Percentiles rank a stretch among this genome's conserved stretches.
Evolutionary conservation across 352 stramenopile species (phyloP).

Genomic region (Phytopythium aichiense): DNA sequence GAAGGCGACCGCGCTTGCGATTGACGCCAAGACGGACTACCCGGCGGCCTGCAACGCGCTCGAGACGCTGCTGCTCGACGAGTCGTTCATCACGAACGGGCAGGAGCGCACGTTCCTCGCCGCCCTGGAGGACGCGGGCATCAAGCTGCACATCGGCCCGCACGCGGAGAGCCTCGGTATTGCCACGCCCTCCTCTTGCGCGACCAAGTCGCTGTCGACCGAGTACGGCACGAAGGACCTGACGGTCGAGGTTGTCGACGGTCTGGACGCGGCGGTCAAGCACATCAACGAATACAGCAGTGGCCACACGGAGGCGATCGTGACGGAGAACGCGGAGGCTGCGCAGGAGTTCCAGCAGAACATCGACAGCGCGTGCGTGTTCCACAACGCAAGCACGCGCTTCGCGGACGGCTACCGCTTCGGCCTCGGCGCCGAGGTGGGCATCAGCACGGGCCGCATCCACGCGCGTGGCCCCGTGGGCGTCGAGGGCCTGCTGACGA

Average conservation of each 20-base stretch:
- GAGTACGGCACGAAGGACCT: conserved; percentile 95
- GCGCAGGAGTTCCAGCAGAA: conserved; percentile 73
- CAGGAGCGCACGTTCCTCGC: conserved; percentile 76
- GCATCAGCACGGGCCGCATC: conserved; percentile 96
- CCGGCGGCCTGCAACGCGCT: conserved; percentile 97
- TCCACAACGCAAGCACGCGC: conserved; percentile 97
- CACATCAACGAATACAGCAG: conserved; percentile 96
- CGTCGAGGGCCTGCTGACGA: conserved; percentile 96
- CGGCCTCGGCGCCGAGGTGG: conserved; percentile 96
- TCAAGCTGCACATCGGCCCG: conserved; percentile 92
- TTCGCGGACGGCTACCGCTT: conserved; percentile 97
- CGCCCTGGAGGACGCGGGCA: conserved; percentile 84
- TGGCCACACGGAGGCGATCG: conserved; percentile 97
- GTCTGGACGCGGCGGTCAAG: conserved; percentile 88
- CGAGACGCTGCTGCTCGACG: conserved; percentile 96
- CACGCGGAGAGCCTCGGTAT: conserved; percentile 74
- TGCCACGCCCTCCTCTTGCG: conserved; percentile 57
- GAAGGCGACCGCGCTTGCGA: conserved; percentile 87
- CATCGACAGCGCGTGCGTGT: conserved; percentile 97
- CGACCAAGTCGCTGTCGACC: conserved; percentile 80
- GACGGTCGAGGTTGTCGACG: conserved; percentile 91
- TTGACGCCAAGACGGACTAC: conserved; percentile 99
- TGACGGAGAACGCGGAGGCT: conserved; percentile 88
- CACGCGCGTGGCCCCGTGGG: conserved; percentile 95
- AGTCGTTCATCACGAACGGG: conserved; percentile 69